These are phyloP conservation scores for Nicotiana tabacum DNA, from an alignment of 257 asterid species.

Conservation along the genomic window DNA sequence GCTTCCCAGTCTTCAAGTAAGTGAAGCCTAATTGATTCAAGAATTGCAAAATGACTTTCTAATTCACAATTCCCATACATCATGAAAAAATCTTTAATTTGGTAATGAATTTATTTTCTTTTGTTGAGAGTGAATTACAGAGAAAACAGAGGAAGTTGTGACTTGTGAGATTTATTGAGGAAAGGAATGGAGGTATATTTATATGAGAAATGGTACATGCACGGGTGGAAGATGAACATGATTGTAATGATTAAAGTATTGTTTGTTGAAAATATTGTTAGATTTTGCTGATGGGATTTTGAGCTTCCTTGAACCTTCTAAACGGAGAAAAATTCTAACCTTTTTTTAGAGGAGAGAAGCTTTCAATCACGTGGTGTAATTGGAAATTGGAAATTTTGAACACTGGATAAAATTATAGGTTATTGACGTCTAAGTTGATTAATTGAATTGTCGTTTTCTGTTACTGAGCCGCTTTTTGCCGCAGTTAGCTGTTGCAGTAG, in stretches of 20 bases:
- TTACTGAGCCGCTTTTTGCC: not conserved
- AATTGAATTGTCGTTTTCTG: not conserved
- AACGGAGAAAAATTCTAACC: not conserved
- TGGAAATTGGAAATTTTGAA: not conserved
- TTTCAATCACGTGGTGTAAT: not conserved
- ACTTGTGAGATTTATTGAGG: not conserved
- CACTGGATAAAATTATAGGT: not conserved
- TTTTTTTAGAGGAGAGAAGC: not conserved
- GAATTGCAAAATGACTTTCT: slow-evolving; percentile 18
- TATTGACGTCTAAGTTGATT: not conserved
- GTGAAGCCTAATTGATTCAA: slow-evolving; percentile 26
- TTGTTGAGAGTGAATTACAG: not conserved
- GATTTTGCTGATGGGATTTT: not conserved
- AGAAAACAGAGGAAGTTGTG: not conserved
- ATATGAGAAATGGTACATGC: not conserved
- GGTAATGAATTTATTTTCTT: too few relatives aligned
- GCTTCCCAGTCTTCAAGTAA: slow-evolving; percentile 25
- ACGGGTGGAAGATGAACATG: not conserved
- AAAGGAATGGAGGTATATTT: not conserved
- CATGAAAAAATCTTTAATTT: not conserved
- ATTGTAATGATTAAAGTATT: not conserved
- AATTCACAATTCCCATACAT: slow-evolving; percentile 11
- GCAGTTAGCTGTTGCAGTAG: not conserved
- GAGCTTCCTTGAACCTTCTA: not conserved
- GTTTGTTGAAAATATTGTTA: not conserved